phyloP scores from a whole-genome alignment of 768 basidiomycete species.

The Lentinula guzmanii region DNA sequence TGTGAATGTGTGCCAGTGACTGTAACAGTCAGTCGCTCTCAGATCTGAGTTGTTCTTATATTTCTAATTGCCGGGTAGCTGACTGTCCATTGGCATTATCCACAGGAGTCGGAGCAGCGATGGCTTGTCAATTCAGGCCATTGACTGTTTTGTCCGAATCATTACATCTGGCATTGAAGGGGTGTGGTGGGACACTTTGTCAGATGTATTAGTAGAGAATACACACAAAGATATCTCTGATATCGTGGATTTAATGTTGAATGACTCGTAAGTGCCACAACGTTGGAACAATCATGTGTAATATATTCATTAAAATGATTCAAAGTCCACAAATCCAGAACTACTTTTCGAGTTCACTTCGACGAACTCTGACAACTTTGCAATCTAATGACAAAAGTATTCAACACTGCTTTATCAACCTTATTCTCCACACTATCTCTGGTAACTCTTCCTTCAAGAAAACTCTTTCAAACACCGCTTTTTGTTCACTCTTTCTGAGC shows the following conservation, averaged over 20 bases:
- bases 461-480: background rate
- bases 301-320: background rate
- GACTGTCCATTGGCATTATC: background rate
- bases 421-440: background rate
- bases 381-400: background rate
- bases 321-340: background rate
- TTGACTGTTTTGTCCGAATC: background rate
- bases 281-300: background rate
- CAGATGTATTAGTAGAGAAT: background rate
- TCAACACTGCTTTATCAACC: background rate
- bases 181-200: background rate
- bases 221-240: background rate
- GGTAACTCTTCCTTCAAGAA: background rate
- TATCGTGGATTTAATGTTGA: background rate
- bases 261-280: background rate
- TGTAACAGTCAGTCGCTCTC: background rate
- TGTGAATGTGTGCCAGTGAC: background rate
- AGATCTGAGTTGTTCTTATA: too few relatives aligned
- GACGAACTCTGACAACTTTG: background rate
- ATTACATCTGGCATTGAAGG: background rate
- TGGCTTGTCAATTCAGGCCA: background rate
- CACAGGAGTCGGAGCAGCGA: background rate
- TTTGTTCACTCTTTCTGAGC: background rate
- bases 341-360: background rate
- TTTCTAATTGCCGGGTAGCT: background rate